These are phyloP conservation scores for Trichoderma koningiopsis DNA, from an alignment of 2,329 filamentous ascomycete species.

Conservation along the genomic window DNA sequence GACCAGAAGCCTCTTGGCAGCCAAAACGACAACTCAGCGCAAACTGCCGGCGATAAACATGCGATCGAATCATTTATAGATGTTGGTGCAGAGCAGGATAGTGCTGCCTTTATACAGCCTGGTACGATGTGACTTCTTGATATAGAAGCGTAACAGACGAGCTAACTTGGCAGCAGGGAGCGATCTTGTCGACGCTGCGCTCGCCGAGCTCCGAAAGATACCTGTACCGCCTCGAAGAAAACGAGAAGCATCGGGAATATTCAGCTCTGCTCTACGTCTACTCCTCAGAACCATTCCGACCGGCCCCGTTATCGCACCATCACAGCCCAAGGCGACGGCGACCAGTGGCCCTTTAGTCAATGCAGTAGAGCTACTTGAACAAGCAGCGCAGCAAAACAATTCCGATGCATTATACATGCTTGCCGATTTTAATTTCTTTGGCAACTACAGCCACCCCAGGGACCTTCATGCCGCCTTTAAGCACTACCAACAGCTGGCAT, in stretches of 20 bases:
- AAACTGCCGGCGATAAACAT: slow-evolving; percentile 37
- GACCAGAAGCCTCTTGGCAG: slow-evolving; percentile 43
- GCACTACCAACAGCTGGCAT: slow-evolving; percentile 78
- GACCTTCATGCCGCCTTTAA: slow-evolving; percentile 79
- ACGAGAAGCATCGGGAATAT: slow-evolving; percentile 49
- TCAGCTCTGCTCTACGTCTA: slow-evolving; percentile 47
- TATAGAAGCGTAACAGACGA: slow-evolving; percentile 22
- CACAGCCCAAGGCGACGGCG: slow-evolving; percentile 40
- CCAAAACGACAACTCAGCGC: slow-evolving; percentile 36
- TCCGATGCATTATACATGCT: slow-evolving; percentile 87
- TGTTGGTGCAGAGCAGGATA: slow-evolving; percentile 35
- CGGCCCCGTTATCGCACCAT: slow-evolving; percentile 51
- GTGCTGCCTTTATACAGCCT: slow-evolving; percentile 39
- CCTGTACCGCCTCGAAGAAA: slow-evolving; percentile 49
- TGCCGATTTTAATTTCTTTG: slow-evolving; percentile 95
- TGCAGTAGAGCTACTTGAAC: slow-evolving; percentile 55
- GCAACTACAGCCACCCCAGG: slow-evolving; percentile 85
- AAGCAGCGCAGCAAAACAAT: slow-evolving; percentile 59
- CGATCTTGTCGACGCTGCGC: slow-evolving; percentile 56
- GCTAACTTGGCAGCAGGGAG: slow-evolving; percentile 43
- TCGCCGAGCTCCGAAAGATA: slow-evolving; percentile 53
- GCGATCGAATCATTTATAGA: slow-evolving; percentile 38
- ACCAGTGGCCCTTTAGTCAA: slow-evolving; percentile 50
- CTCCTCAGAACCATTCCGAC: slow-evolving; percentile 53
- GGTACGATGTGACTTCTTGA: slow-evolving; percentile 36